Percentiles rank a stretch among this genome's conserved stretches.
Conservation (phyloP, 495 filamentous ascomycete species). For the Trichoderma orchidacearum region DNA sequence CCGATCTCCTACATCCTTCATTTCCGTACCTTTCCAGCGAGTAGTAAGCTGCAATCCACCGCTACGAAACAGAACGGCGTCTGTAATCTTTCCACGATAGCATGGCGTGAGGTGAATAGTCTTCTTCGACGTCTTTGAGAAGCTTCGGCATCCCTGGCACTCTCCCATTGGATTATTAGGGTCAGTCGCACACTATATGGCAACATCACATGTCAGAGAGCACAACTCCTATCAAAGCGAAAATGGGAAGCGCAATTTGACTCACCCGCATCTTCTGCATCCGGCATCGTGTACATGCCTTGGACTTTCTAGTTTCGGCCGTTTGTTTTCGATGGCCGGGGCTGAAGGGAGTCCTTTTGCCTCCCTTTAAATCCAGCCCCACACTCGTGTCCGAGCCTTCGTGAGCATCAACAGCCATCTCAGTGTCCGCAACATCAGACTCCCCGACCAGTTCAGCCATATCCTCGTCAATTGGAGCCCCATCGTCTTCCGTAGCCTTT, state of each 20-base stretch:
- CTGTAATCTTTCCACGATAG: constrained; percentile 22
- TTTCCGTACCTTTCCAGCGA: constrained; percentile 20
- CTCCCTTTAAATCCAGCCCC: too few species aligned
- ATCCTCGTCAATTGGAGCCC: neutral
- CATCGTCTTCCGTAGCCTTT: too few species aligned
- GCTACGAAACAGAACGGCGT: constrained; percentile 20
- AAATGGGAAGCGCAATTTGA: neutral
- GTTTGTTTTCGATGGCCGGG: constrained; percentile 12
- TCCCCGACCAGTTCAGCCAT: neutral
- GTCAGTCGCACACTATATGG: constrained; percentile 13
- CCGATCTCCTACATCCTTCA: constrained; percentile 22
- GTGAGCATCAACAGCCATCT: neutral
- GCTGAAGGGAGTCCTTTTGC: neutral
- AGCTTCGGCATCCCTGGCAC: constrained; percentile 20
- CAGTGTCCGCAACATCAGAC: neutral
- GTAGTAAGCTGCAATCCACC: constrained; percentile 23
- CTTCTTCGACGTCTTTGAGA: constrained; percentile 25
- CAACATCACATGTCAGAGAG: constrained; percentile 4
- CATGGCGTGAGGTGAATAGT: constrained; percentile 28
- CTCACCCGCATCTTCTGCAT: constrained; percentile 29
- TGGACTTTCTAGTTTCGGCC: constrained; percentile 19
- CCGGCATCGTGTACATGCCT: constrained; percentile 30
- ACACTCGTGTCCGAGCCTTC: too few species aligned
- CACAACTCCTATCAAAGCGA: constrained; percentile 1
- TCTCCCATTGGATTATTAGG: constrained; percentile 13